A percentile compares a stretch with the other conserved stretches of the same genome.
These are phyloP conservation scores for Petasospora rhodanensis DNA, from an alignment of 1,139 yeast species.

Conservation along the genomic window DNA sequence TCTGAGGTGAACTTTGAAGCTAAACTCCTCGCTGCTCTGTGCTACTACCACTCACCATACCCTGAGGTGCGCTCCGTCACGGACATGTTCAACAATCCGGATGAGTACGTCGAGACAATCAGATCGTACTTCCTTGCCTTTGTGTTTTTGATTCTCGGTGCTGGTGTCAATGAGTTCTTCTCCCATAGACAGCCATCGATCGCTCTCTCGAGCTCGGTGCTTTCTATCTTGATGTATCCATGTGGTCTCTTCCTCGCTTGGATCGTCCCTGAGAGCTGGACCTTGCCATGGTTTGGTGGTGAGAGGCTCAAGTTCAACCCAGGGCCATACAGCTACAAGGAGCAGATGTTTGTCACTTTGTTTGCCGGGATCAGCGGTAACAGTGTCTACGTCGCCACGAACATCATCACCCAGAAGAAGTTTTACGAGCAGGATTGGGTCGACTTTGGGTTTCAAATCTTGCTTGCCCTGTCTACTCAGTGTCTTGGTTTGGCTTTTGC, in stretches of 20 bases:
- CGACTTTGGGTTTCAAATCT: slow-evolving; percentile 44
- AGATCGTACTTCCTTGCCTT: slow-evolving; percentile 53
- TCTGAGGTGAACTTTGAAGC: slow-evolving; percentile 27
- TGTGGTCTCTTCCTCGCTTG: slow-evolving; percentile 45
- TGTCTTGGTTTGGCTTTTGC: slow-evolving; percentile 62
- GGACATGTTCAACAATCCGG: slow-evolving; percentile 48
- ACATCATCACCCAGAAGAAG: slow-evolving; percentile 47
- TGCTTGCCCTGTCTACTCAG: slow-evolving; percentile 49
- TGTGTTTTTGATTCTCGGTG: slow-evolving; percentile 51
- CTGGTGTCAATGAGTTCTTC: slow-evolving; percentile 57
- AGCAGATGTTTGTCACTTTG: slow-evolving; percentile 58
- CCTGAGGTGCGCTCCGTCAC: slow-evolving; percentile 61
- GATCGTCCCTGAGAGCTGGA: slow-evolving; percentile 40
- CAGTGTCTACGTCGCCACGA: slow-evolving; percentile 55
- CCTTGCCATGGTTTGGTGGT: slow-evolving; percentile 38
- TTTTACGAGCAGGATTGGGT: slow-evolving; percentile 29
- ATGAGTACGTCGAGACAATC: slow-evolving; percentile 47
- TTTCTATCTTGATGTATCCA: slow-evolving; percentile 57
- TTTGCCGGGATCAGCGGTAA: slow-evolving; percentile 36
- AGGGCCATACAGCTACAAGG: slow-evolving; percentile 65
- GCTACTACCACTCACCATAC: slow-evolving; percentile 55
- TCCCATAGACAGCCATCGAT: slow-evolving; percentile 52
- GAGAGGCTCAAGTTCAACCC: slow-evolving; percentile 43
- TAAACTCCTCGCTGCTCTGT: slow-evolving; percentile 41
- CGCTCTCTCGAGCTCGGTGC: slow-evolving; percentile 39